Base-by-base conservation (phyloP, 192 early-diverging fungal genomes). In the Gigaspora rosea region DNA sequence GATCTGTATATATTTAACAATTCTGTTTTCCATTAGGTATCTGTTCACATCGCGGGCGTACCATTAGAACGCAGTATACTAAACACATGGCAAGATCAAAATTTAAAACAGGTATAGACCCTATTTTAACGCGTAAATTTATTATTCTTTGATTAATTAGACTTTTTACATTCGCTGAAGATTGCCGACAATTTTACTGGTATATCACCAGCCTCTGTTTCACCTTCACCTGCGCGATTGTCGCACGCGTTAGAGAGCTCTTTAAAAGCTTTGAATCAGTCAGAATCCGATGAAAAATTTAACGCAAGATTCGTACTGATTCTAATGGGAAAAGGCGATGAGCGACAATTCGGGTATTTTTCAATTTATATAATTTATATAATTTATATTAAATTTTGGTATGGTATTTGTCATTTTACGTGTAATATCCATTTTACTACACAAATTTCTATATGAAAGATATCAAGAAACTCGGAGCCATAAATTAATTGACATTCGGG, bases 11-110 rank as follows among this genome's bases (percentile, higher is more conserved):
- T 46, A 5, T n/a, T 8, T 57, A 46, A 18, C 11, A 20, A 27
- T 16, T 8, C 35, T 32, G 41, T 32, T 46, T 10, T 22, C 18
- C 36, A 22, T 49, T 47, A 78, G 77, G 47, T 78, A 9, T 79
- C 78, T n/a, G 73, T 79, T 66, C 78, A 79, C 22, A 61, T 73
- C 32, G 78, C 78, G 10, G 78, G 78, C 5, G 47, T 41, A 57
- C 57, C 70, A 15, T 35, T 48, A 56, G 41, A 50, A 67, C 61
- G 15, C 22, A 51, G 46, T 16, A 27, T 66, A 15, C 71, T 79
- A 16, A 79, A 75, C 48, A 66, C 51, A 2, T 79, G 78, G 78
- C n/a, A 79, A 48, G 58, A 61, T 35, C 73, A 65, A 62, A 74
- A 79, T 72, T 47, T 74, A 36, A 74, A 56, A 20, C 56, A 56